Evolutionary conservation across 1,284 basidiomycete genomes (phyloP).

Genomic region (Ganoderma resinaceum): DNA sequence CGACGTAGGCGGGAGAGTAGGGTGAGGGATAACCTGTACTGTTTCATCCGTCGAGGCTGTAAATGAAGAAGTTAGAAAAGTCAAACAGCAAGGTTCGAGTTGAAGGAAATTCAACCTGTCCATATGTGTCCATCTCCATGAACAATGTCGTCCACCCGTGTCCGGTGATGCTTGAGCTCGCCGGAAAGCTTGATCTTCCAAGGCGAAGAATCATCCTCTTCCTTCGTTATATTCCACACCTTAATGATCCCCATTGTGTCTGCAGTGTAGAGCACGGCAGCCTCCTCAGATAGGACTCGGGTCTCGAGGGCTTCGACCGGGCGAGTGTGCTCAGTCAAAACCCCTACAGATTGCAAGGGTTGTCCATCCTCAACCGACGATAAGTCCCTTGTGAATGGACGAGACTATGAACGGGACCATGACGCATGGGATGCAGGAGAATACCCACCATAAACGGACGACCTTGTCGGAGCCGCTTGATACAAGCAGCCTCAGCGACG

Average conservation of each 20-base stretch:
- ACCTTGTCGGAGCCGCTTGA: constrained; percentile 94
- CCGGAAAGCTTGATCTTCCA: constrained; percentile 64
- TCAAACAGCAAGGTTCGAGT: not conserved
- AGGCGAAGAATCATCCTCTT: constrained; percentile 48
- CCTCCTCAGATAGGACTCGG: constrained; percentile 48
- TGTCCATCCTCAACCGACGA: constrained; percentile 49
- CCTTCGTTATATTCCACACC: constrained; percentile 67
- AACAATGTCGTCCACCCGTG: constrained; percentile 78
- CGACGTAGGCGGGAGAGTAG: constrained; percentile 32
- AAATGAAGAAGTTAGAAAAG: not conserved
- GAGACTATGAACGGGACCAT: not conserved
- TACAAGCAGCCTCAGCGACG: constrained; percentile 70
- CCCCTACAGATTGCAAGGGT: constrained; percentile 61
- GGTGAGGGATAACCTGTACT: constrained; percentile 62
- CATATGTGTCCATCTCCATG: constrained; percentile 76
- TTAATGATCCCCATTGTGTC: constrained; percentile 90
- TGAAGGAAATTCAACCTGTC: constrained; percentile 67
- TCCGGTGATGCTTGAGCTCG: constrained; percentile 77
- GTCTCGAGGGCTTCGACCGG: constrained; percentile 73
- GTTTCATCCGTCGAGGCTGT: constrained; percentile 89
- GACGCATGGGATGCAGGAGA: not conserved
- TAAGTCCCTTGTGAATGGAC: constrained; percentile 64
- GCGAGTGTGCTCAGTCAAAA: constrained; percentile 76
- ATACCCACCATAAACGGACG: constrained; percentile 81
- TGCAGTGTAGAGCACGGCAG: constrained; percentile 72